Evolutionary conservation across 2,329 filamentous ascomycete genomes (phyloP).

Genomic region (Pyrenochaeta sp.): DNA sequence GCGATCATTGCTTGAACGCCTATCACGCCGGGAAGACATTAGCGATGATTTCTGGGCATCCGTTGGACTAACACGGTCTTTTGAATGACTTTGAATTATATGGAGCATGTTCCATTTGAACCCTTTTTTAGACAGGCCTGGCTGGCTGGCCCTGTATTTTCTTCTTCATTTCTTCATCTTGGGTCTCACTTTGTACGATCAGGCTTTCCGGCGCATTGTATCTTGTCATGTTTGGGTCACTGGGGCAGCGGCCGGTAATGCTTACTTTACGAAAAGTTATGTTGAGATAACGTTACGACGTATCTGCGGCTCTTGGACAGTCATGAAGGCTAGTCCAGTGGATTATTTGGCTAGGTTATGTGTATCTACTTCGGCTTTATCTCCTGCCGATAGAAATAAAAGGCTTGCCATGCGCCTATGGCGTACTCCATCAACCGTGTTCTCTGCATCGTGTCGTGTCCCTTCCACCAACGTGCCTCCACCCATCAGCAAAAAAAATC

Average conservation of each 20-base stretch:
- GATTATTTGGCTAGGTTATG: too few relatives aligned
- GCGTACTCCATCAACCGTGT: background rate
- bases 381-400: background rate
- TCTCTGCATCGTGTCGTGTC: background rate
- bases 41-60: conserved; percentile 80
- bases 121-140: background rate
- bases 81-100: too few relatives aligned
- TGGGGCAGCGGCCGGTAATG: background rate
- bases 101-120: too few relatives aligned
- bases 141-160: conserved; percentile 9
- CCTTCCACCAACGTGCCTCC: background rate
- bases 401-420: background rate
- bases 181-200: conserved; percentile 1
- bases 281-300: conserved; percentile 1
- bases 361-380: too few relatives aligned
- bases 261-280: conserved; percentile 10
- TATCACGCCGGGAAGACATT: conserved; percentile 76
- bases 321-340: too few relatives aligned
- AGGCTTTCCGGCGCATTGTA: conserved; percentile 1
- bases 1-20: conserved; percentile 73
- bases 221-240: background rate
- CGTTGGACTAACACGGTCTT: conserved; percentile 49
- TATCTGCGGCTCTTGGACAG: too few relatives aligned
- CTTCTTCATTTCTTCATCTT: background rate
- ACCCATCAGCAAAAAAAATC: conserved; percentile 1